A percentile compares a stretch with the other conserved stretches of the same genome.
phyloP scores from a whole-genome alignment of 2,329 filamentous ascomycete genomes.

The Tolypocladium inflatum region DNA sequence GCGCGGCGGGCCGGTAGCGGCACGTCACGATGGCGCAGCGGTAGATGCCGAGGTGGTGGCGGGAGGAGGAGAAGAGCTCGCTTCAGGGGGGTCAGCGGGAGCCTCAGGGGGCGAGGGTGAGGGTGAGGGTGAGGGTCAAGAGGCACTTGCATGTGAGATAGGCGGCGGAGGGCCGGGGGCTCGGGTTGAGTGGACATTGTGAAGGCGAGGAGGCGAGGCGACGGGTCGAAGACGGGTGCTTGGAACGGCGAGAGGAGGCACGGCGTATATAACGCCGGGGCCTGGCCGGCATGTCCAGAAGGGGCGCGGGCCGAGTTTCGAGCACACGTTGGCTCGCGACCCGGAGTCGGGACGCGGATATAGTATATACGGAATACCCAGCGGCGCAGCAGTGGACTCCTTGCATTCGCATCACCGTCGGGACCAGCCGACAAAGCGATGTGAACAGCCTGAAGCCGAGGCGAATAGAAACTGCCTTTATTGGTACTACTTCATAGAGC shows the following conservation, averaged over 20 bases:
- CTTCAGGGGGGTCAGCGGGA: slow-evolving; percentile 14
- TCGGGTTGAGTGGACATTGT: not conserved
- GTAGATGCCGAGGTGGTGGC: slow-evolving; percentile 37
- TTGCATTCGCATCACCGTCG: too few relatives aligned
- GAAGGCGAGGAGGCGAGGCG: not conserved
- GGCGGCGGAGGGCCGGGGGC: not conserved
- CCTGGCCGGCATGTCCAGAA: not conserved
- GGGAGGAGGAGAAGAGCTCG: slow-evolving; percentile 34
- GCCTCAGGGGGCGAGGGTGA: not conserved
- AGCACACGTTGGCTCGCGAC: not conserved
- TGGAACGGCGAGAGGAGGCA: not conserved
- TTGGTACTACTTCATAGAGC: too few relatives aligned
- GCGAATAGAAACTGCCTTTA: too few relatives aligned
- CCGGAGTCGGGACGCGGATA: not conserved
- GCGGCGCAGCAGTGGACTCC: too few relatives aligned
- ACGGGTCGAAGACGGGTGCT: too few relatives aligned
- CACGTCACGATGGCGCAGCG: slow-evolving; percentile 35
- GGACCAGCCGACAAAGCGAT: too few relatives aligned
- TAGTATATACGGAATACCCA: too few relatives aligned
- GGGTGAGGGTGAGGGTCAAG: not conserved
- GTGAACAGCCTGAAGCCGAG: too few relatives aligned
- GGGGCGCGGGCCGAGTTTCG: not conserved
- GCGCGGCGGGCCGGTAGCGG: slow-evolving; percentile 24
- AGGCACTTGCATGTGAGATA: slow-evolving; percentile 1
- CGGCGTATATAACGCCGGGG: too few relatives aligned